Base-by-base conservation (phyloP, 2,329 filamentous ascomycete species). In the Colletotrichum sp. region DNA sequence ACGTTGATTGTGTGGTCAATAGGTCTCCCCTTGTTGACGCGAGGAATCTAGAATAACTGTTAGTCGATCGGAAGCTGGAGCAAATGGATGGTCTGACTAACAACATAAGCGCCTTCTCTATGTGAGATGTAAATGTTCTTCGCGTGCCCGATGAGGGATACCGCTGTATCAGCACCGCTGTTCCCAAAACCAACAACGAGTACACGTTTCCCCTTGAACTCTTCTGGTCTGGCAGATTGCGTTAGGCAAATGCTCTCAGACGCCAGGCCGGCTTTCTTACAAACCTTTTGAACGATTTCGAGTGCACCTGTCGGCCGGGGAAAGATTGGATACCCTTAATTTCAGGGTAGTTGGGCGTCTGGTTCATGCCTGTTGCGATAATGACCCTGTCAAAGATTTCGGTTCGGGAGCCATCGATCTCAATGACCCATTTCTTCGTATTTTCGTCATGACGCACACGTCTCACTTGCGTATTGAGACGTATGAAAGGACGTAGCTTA, bases 141-240 rank as follows among this genome's bases (percentile, higher is more conserved):
- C 2, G 85, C 86, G 9, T 83, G 78, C 0, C 80, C 81, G 0
- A 82, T 78, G 7, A 88, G 81, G 8, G 81, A 80, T 6, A 83
- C 81, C 9, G 84, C 81, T 2, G 84, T 79, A 69, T 86, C 85
- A 16, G 81, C 82, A 0, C 82, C 81, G 2, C 84, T 87, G 68
- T 84, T 86, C 10, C 84, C 84, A 32, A 88, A 77, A 7, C 87
- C 87, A 6, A 88, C 80, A 0, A 89, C 80, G 1, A 89, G 67
- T 2, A 89, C 85, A 10, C 80, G 85, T 76, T 87, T 86, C 6
- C 80, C 83, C 15, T 82, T 80, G 78, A 87, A 88, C 5, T 79
- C 77, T 2, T 81, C 78, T 3, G 83, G 79, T 3, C 82, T 81
- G 59, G 13, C 7, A 2, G 6, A 24, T 3, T 12, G 21, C 26